These are phyloP conservation scores for Cornus suecica DNA, from an alignment of 148 eudicot species.

Conservation along the genomic window DNA sequence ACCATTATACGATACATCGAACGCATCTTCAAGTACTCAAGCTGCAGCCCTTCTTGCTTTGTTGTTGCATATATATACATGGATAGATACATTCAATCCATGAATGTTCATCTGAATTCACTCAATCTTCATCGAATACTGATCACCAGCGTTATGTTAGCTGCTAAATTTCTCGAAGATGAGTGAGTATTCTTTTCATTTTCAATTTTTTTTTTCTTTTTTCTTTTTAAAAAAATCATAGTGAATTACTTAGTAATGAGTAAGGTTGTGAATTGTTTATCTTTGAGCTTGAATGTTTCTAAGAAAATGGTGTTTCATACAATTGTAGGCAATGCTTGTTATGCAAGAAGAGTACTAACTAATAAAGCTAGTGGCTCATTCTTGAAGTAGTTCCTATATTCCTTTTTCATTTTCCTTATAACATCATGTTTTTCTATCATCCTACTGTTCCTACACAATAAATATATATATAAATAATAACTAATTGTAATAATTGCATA, in stretches of 20 bases:
- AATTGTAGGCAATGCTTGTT: neutral
- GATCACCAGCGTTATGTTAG: slow-evolving; percentile 40
- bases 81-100: slow-evolving; percentile 23
- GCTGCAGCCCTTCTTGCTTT: slow-evolving; percentile 50
- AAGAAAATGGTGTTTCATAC: too few relatives aligned
- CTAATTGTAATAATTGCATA: too few relatives aligned
- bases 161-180: slow-evolving; percentile 49
- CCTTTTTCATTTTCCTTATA: too few relatives aligned
- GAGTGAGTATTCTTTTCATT: slow-evolving; percentile 29
- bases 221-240: too few relatives aligned
- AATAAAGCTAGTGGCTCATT: too few relatives aligned
- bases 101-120: slow-evolving; percentile 26
- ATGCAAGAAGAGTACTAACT: too few relatives aligned
- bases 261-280: too few relatives aligned
- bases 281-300: neutral
- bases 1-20: slow-evolving; percentile 39
- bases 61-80: slow-evolving; percentile 48
- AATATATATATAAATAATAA: too few relatives aligned
- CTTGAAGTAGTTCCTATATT: too few relatives aligned
- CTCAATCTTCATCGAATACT: slow-evolving; percentile 51
- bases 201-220: neutral
- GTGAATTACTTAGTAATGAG: neutral
- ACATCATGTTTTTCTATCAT: too few relatives aligned
- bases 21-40: slow-evolving; percentile 42
- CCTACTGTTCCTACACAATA: too few relatives aligned